Evolutionary conservation across 441 rosid genomes (phyloP), one percentile per base, ranked within the genome.

Genomic region (Syzygium malaccense): DNA sequence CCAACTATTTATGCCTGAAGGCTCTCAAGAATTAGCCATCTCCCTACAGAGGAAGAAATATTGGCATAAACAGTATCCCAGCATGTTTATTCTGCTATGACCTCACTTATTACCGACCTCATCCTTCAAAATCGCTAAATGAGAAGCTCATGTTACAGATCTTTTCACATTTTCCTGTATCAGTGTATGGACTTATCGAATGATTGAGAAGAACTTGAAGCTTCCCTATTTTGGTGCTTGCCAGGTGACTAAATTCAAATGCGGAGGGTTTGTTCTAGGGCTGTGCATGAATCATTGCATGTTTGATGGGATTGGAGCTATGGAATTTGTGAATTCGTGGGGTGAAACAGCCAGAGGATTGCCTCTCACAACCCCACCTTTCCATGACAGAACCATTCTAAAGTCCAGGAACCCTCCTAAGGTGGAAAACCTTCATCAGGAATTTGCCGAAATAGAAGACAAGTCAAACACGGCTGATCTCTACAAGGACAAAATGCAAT

Each of bases 301-400:
- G 96, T 95, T 95, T 66, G 99, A 97, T 90, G 98, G 99, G 10
- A 95, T 96, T 88, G 98, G 96, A 53, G 98, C 99, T 7, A 96
- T 97, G 99, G 98, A 97, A 87, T 97, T 97, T 90, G 98, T 97
- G 86, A 96, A 95, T 90, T 95, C 98, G 48, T 97, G 99, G 98
- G 98, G 96, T n/a, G 98, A 96, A 93, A 92, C 92, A 55, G 98
- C 99, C 85, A 93, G 99, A 92, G 98, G 97, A 30, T 88, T 95
- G 88, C 95, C 97, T n/a, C 89, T 95, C 55, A 66, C 93, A n/a
- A 87, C 92, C 85, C 95, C 95, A 71, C 98, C 99, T 20, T 95
- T 94, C 89, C 71, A 91, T 12, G 97, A 97, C 91, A 89, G 98
- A 90, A 91, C 91, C 89, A 90, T 95, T 86, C 95, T 97, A 62